Percentiles rank a stretch among this genome's conserved stretches.
Conservation (phyloP, 176 grass and related monocot species). For the Triticum monococcum region DNA sequence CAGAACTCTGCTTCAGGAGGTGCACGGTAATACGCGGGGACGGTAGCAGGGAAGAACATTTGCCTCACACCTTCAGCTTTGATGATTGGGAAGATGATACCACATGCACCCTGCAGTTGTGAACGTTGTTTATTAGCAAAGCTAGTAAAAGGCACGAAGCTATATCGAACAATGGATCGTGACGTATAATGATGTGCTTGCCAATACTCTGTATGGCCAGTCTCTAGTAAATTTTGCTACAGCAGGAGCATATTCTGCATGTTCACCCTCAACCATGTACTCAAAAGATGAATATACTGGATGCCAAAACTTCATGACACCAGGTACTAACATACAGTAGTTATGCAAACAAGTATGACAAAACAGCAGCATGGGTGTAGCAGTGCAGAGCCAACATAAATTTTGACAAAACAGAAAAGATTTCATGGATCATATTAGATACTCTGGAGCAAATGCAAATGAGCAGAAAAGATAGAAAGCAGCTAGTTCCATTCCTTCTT, state of each 20-base stretch:
- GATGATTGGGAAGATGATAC: constrained; percentile 94
- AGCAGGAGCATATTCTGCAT: not conserved
- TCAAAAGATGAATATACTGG: not conserved
- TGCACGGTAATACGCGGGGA: constrained; percentile 76
- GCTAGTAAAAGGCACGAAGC: not conserved
- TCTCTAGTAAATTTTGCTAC: not conserved
- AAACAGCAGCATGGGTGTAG: not conserved
- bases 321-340: not conserved
- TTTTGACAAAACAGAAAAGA: not conserved
- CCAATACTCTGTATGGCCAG: not conserved
- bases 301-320: not conserved
- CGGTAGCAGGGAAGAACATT: constrained; percentile 97
- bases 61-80: constrained; percentile 96
- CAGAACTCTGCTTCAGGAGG: constrained; percentile 26
- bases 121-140: not conserved
- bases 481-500: not conserved
- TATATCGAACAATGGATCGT: not conserved
- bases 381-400: not conserved
- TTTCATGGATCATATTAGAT: not conserved
- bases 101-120: constrained; percentile 65
- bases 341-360: not conserved
- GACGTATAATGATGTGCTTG: not conserved
- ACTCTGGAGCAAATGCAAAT: not conserved
- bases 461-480: not conserved
- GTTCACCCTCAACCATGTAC: not conserved